Conservation (phyloP, 768 basidiomycete genomes). For the Russula olivacea region DNA sequence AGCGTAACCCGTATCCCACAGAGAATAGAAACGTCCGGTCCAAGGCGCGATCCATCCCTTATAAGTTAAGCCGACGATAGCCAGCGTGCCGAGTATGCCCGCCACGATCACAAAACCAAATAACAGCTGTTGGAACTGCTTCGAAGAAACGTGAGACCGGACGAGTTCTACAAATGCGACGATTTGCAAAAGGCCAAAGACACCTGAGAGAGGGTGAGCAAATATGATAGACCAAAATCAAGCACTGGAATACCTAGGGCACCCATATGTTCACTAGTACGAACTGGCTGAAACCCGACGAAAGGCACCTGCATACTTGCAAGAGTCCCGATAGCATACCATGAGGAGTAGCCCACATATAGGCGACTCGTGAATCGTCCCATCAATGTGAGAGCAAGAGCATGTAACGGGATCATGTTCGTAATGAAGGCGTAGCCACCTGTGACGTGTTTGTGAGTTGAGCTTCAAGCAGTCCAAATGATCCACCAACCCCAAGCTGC, state of each 20-base stretch:
- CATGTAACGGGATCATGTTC: conserved; percentile 98
- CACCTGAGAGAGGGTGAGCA: conserved; percentile 44
- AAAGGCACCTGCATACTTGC: conserved; percentile 99
- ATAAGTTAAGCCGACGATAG: conserved; percentile 78
- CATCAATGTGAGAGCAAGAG: conserved; percentile 93
- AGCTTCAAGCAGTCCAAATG: background rate
- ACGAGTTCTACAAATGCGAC: conserved; percentile 90
- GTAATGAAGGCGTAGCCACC: conserved; percentile 99
- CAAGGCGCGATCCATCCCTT: conserved; percentile 96
- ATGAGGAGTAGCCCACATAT: conserved; percentile 92
- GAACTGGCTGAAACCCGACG: conserved; percentile 97
- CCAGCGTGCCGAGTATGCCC: conserved; percentile 65
- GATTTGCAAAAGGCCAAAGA: conserved; percentile 94
- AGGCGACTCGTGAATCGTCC: conserved; percentile 88
- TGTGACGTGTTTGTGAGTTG: conserved; percentile 28
- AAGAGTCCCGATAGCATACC: conserved; percentile 97
- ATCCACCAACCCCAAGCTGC: conserved; percentile 85
- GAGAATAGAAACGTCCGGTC: conserved; percentile 99
- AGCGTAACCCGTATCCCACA: conserved; percentile 99
- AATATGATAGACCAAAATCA: background rate
- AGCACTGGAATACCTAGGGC: conserved; percentile 63
- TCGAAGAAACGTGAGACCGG: conserved; percentile 80
- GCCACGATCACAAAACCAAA: conserved; percentile 59
- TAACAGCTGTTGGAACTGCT: conserved; percentile 85
- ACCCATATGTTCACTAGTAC: conserved; percentile 98